Conservation (phyloP, 257 asterid genomes). For the Gardenia jasminoides region DNA sequence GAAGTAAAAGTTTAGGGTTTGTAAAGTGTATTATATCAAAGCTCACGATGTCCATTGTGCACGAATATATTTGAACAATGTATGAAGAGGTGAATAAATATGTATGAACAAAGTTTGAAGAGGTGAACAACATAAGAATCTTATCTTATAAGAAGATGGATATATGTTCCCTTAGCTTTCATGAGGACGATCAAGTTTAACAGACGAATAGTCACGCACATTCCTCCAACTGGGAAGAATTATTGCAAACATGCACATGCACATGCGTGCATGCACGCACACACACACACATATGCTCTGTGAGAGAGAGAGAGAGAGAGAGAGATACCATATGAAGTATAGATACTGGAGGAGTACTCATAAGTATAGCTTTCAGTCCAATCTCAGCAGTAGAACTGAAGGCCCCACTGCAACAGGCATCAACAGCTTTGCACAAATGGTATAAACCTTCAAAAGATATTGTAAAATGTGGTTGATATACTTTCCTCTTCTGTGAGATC, state of each 20-base stretch:
- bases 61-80: neutral
- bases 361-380: conserved; percentile 75
- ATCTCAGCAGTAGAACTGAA: conserved; percentile 40
- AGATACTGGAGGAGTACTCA: conserved; percentile 69
- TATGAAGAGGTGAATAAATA: conserved; percentile 4
- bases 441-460: conserved; percentile 55
- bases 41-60: too few relatives aligned
- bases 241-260: neutral
- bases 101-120: neutral
- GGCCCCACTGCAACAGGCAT: conserved; percentile 40
- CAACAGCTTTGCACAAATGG: conserved; percentile 57
- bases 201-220: neutral
- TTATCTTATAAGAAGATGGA: neutral
- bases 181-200: neutral
- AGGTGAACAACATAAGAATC: neutral
- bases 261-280: too few relatives aligned
- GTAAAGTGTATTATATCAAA: too few relatives aligned
- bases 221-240: conserved; percentile 3
- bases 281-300: conserved; percentile 11
- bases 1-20: too few relatives aligned
- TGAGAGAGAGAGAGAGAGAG: conserved; percentile 14
- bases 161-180: conserved; percentile 1
- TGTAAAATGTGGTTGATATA: conserved; percentile 74
- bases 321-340: conserved; percentile 56
- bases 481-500: conserved; percentile 76